Evolutionary conservation across 2,329 filamentous ascomycete species (phyloP).

Genomic region (Alternaria angustiovoidea): DNA sequence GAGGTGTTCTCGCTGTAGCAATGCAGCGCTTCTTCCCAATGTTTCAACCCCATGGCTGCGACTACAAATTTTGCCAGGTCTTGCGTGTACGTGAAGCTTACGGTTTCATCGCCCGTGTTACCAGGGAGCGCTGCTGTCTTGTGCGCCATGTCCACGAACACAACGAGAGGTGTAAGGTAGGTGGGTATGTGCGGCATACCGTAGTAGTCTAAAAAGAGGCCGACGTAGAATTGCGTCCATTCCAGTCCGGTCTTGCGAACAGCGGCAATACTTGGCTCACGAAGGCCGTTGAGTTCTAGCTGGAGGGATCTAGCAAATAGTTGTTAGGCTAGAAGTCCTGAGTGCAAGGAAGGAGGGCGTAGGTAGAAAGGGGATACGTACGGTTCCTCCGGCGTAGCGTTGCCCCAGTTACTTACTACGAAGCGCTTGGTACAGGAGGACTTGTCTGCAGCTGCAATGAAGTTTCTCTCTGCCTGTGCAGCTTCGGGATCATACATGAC

Average conservation of each 20-base stretch:
- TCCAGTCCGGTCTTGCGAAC: slow-evolving; percentile 22
- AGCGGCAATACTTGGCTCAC: no score
- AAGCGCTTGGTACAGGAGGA: neutral
- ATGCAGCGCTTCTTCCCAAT: slow-evolving; percentile 47
- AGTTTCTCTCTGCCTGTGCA: neutral
- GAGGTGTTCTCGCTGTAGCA: slow-evolving; percentile 53
- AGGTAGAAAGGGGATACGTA: no score
- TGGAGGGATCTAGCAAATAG: no score
- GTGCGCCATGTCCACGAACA: slow-evolving; percentile 11
- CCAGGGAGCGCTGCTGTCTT: slow-evolving; percentile 29
- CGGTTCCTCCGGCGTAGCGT: neutral
- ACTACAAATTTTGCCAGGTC: slow-evolving; percentile 29
- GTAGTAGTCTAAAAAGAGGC: slow-evolving; percentile 44
- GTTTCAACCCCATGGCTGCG: slow-evolving; percentile 14
- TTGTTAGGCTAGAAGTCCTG: no score
- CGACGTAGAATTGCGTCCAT: slow-evolving; percentile 37
- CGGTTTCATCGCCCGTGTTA: slow-evolving; percentile 16
- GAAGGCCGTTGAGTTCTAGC: no score
- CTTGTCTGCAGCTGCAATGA: neutral
- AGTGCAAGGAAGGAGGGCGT: no score
- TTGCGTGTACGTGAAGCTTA: slow-evolving; percentile 29
- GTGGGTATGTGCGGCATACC: slow-evolving; percentile 6
- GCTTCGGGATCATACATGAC: neutral
- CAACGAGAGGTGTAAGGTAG: no score
- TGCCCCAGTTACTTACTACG: neutral